phyloP scores from a whole-genome alignment of 768 basidiomycete species.

The Auriculariales sp. region DNA sequence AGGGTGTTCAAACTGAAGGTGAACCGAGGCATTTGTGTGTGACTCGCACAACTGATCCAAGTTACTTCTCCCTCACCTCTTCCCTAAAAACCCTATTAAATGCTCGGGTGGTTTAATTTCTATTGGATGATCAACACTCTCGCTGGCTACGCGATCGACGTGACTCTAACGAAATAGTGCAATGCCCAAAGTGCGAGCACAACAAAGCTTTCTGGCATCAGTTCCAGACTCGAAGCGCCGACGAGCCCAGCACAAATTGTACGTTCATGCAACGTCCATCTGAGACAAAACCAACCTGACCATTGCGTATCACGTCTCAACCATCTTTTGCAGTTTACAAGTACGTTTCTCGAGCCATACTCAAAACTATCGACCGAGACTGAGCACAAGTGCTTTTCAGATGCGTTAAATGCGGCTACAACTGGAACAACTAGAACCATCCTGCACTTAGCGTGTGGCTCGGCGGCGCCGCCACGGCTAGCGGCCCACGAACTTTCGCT shows the following conservation, averaged over 20 bases:
- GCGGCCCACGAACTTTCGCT: too few relatives aligned
- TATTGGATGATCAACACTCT: too few relatives aligned
- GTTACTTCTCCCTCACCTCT: too few relatives aligned
- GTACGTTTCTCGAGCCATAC: neutral
- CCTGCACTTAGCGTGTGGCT: too few relatives aligned
- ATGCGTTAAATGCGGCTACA: neutral
- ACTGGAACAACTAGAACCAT: too few relatives aligned
- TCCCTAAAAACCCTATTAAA: too few relatives aligned
- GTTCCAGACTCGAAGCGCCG: constrained; percentile 87
- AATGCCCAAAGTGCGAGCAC: constrained; percentile 72
- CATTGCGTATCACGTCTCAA: too few relatives aligned
- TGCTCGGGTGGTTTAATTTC: too few relatives aligned
- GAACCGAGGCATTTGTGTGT: too few relatives aligned
- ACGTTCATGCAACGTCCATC: constrained; percentile 9
- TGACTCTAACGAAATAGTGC: constrained; percentile 16
- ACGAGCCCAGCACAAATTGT: constrained; percentile 74
- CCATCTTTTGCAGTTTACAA: neutral
- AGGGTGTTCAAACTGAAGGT: constrained; percentile 80
- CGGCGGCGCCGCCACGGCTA: too few relatives aligned
- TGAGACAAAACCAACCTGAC: constrained; percentile 4
- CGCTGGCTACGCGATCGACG: neutral
- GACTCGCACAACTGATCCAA: too few relatives aligned
- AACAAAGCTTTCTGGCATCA: constrained; percentile 86
- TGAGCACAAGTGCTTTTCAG: neutral
- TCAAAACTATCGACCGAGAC: neutral